These are phyloP conservation scores for Mycena galericulata DNA, from an alignment of 768 basidiomycete species.

Conservation along the genomic window DNA sequence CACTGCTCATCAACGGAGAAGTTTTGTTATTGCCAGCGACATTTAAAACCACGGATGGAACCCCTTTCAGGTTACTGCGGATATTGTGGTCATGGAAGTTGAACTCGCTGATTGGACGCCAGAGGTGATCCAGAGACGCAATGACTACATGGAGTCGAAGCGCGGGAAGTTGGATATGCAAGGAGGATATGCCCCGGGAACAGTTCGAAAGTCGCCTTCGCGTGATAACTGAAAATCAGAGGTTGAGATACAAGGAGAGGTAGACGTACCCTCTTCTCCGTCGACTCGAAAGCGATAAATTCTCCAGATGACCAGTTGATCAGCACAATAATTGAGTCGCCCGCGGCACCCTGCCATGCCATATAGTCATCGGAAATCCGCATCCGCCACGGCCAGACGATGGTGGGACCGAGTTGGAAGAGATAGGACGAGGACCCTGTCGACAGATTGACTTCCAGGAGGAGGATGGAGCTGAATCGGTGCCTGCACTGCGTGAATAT, in stretches of 20 bases:
- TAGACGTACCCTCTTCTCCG: constrained; percentile 9
- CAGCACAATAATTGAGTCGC: constrained; percentile 11
- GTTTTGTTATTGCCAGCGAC: constrained; percentile 10
- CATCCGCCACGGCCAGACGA: constrained; percentile 15
- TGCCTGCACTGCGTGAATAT: constrained; percentile 13
- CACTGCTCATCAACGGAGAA: no score
- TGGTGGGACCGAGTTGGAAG: constrained; percentile 7
- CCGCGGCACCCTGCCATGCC: constrained; percentile 10
- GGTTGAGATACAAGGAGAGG: constrained; percentile 16
- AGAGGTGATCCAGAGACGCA: constrained; percentile 14
- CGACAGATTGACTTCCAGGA: constrained; percentile 14
- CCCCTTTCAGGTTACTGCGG: constrained; percentile 18
- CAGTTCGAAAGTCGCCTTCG: constrained; percentile 16
- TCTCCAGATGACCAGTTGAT: constrained; percentile 13
- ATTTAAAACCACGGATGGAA: constrained; percentile 11
- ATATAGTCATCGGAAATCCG: constrained; percentile 16
- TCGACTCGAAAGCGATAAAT: constrained; percentile 15
- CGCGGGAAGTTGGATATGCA: constrained; percentile 16
- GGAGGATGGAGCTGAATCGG: constrained; percentile 12
- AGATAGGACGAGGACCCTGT: constrained; percentile 12
- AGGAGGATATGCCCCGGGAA: constrained; percentile 20
- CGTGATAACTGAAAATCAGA: background rate
- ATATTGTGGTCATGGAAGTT: constrained; percentile 10
- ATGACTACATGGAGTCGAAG: constrained; percentile 13
- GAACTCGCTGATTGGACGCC: constrained; percentile 8